A percentile compares a stretch with the other conserved stretches of the same genome.
Conservation (phyloP, 306 rosid species). For the Neltuma alba region DNA sequence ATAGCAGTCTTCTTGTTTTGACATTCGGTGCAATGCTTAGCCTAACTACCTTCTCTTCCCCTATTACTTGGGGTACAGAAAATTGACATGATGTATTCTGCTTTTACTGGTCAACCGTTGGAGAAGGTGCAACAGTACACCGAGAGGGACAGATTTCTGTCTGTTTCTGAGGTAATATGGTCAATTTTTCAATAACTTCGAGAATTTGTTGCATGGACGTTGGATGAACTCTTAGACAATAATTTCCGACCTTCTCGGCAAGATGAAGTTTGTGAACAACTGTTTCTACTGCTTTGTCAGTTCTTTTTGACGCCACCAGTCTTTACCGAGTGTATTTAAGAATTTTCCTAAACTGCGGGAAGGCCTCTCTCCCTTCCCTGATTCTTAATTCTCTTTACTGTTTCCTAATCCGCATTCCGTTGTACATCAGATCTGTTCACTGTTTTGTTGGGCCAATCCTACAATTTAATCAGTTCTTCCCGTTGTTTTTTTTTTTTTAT, state of each 20-base stretch:
- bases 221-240: constrained; percentile 28
- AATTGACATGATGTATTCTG: constrained; percentile 84
- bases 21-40: constrained; percentile 10
- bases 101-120: constrained; percentile 86
- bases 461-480: background rate
- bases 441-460: background rate
- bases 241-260: background rate
- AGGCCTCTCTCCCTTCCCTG: too few species aligned
- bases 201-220: background rate
- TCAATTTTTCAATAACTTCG: constrained; percentile 2
- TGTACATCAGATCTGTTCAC: background rate
- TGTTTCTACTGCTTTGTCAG: background rate
- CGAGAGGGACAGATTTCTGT: constrained; percentile 88
- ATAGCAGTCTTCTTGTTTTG: constrained; percentile 11
- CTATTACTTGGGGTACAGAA: constrained; percentile 60
- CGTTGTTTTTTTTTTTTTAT: background rate
- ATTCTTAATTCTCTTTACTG: too few species aligned
- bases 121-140: constrained; percentile 92
- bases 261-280: constrained; percentile 1
- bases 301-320: background rate
- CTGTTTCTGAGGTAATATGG: constrained; percentile 82
- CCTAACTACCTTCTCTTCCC: constrained; percentile 27
- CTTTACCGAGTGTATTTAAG: background rate
- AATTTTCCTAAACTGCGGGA: background rate
- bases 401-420: too few species aligned